Percentiles rank a stretch among this genome's conserved stretches.
Conservation (phyloP, 805 yeast species). For the Wickerhamiella brachini region DNA sequence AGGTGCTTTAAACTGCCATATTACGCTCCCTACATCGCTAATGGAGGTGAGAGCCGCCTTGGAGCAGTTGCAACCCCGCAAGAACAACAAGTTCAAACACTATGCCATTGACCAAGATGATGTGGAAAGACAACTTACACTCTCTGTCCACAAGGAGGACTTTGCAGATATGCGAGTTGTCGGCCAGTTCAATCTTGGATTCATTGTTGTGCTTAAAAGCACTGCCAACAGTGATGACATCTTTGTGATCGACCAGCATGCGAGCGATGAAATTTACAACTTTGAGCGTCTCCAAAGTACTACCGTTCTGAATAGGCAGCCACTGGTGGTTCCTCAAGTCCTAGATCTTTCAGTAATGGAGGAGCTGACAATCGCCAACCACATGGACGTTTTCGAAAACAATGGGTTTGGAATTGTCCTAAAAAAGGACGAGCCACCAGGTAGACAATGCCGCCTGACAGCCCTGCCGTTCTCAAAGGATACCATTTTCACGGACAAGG, state of each 20-base stretch:
- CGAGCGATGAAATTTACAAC: constrained; percentile 89
- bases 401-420: constrained; percentile 65
- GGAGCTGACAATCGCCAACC: constrained; percentile 54
- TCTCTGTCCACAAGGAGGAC: constrained; percentile 56
- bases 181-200: constrained; percentile 94
- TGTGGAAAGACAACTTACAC: constrained; percentile 46
- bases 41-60: constrained; percentile 5
- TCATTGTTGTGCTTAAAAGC: constrained; percentile 54
- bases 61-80: not conserved
- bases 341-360: constrained; percentile 67
- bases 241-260: constrained; percentile 93
- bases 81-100: constrained; percentile 9
- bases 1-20: constrained; percentile 9
- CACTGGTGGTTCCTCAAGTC: constrained; percentile 42
- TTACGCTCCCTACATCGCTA: constrained; percentile 13
- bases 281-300: constrained; percentile 55
- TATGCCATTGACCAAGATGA: constrained; percentile 31
- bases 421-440: constrained; percentile 40
- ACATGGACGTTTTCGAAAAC: constrained; percentile 39
- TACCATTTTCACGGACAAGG: constrained; percentile 45
- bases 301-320: constrained; percentile 52
- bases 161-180: constrained; percentile 62
- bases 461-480: constrained; percentile 66
- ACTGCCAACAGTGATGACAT: constrained; percentile 33
- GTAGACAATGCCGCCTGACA: constrained; percentile 37